Conservation (phyloP, 208 protist species). For the Leptomonas seymouri region DNA sequence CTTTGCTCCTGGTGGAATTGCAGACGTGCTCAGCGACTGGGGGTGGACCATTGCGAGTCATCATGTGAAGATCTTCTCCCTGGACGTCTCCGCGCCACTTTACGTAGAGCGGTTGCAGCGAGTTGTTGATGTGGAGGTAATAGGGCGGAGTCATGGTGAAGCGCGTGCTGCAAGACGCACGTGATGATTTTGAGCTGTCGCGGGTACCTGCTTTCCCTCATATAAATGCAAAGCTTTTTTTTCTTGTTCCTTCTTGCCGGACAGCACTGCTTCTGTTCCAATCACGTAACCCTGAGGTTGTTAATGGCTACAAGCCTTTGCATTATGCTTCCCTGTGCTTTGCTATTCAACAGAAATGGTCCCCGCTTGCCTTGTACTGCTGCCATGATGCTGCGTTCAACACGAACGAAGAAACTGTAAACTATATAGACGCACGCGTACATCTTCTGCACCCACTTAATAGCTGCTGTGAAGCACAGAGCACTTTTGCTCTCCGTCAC, state of each 20-base stretch:
- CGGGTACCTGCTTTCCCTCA: too few relatives aligned
- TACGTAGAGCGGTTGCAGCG: constrained; percentile 71
- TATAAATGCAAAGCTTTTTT: background rate
- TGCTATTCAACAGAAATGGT: background rate
- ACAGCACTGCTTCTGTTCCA: background rate
- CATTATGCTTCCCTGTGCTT: background rate
- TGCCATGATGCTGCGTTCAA: constrained; percentile 7
- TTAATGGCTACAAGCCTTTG: background rate
- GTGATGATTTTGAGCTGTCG: background rate
- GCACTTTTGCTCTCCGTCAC: too few relatives aligned
- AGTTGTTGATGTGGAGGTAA: constrained; percentile 27
- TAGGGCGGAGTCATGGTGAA: constrained; percentile 12
- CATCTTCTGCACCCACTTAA: background rate
- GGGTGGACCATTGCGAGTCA: constrained; percentile 71
- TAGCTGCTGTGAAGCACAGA: too few relatives aligned
- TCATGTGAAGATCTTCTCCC: constrained; percentile 78
- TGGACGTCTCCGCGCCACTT: constrained; percentile 56
- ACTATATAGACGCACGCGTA: background rate
- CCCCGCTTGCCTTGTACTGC: background rate
- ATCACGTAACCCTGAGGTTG: too few relatives aligned
- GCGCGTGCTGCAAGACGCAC: background rate
- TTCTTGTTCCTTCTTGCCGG: background rate
- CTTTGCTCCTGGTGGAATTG: constrained; percentile 25
- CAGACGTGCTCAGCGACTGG: constrained; percentile 68
- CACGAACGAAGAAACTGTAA: background rate